Base-by-base conservation (phyloP, 176 grass and related monocot species). In the Pharus latifolius region DNA sequence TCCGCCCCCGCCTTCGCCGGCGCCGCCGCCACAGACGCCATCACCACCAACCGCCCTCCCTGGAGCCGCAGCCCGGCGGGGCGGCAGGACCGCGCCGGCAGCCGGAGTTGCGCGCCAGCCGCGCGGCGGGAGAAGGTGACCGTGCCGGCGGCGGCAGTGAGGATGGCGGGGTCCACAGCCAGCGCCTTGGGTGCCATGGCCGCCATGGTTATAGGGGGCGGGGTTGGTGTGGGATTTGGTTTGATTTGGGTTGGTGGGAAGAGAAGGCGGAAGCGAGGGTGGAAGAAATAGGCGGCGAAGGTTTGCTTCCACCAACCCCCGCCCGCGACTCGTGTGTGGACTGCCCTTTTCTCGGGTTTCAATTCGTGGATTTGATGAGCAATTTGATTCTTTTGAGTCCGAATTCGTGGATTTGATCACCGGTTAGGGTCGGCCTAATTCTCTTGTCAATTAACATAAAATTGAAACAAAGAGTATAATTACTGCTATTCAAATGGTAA, bases 1-100 rank as follows among this genome's bases (percentile, higher is more conserved):
- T 91, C 82, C n/a, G 75, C 81, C 65, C 80, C 89, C 0, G 84
- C 30, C 23, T 79, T 43, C 40, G 76, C 84, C 17, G 81, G 74
- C 2, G 81, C 70, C 0, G 86, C 84, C 19, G 81, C 80, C 37
- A 80, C 84, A 12, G 85, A 83, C 10, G 88, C 52, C 0, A 20
- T 40, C 16, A 43, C 56, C 37, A 56, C 69, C 2, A 60, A 19
- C 14, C 69, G 56, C 5, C 28, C 66, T 12, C 54, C 62, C 63
- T 16, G 69, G 65, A 17, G 4, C 20, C 65, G 76, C 42, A 50
- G 56, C 40, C 51, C 77, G 6, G 6, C 38, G 18, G 54, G 34
- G 8, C 15, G 51, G 27, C 11, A 29, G 24, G 11, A 70, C 26
- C 43, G 58, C 37, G 69, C 51, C 5, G 45, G 51, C 43, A 75